A percentile compares a stretch with the other conserved stretches of the same genome.
phyloP scores from a whole-genome alignment of 2,329 filamentous ascomycete species.

The Ophiostoma montium region DNA sequence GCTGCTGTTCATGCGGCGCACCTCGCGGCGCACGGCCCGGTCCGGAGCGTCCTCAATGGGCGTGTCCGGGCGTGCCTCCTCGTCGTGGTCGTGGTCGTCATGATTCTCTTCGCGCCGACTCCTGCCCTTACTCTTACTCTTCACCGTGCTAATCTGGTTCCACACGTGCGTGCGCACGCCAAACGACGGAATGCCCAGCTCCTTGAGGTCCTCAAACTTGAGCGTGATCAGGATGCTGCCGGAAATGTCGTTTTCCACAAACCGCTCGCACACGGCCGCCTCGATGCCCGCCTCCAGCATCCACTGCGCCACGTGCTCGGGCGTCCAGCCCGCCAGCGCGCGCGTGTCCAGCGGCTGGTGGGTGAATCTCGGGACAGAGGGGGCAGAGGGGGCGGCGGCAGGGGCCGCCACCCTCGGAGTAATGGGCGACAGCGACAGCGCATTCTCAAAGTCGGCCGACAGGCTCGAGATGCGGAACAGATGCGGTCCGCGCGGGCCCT shows the following conservation, averaged over 20 bases:
- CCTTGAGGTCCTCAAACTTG: constrained; percentile 75
- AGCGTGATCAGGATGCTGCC: constrained; percentile 79
- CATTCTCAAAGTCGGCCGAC: constrained; percentile 39
- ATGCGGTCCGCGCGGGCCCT: constrained; percentile 75
- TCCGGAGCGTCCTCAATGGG: constrained; percentile 47
- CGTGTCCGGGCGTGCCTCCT: constrained; percentile 39
- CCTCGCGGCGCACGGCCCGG: constrained; percentile 33
- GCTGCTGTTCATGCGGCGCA: constrained; percentile 17
- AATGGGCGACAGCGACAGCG: constrained; percentile 58
- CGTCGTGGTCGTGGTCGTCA: too few species aligned
- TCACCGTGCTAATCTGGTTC: constrained; percentile 62
- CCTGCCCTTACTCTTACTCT: constrained; percentile 26
- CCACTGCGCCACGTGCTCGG: constrained; percentile 68
- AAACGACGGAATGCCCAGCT: constrained; percentile 69
- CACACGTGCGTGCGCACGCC: constrained; percentile 67
- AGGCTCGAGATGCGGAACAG: constrained; percentile 61
- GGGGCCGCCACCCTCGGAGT: constrained; percentile 33
- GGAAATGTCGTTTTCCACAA: constrained; percentile 84
- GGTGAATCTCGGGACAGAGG: too few species aligned
- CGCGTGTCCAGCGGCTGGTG: constrained; percentile 42
- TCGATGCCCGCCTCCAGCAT: constrained; percentile 79
- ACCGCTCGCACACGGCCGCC: constrained; percentile 61
- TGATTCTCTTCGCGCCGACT: too few species aligned
- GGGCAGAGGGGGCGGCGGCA: constrained; percentile 33
- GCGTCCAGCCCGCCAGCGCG: constrained; percentile 52